Conservation (phyloP, 2,329 filamentous ascomycete genomes). For the Neoascochyta sp. region DNA sequence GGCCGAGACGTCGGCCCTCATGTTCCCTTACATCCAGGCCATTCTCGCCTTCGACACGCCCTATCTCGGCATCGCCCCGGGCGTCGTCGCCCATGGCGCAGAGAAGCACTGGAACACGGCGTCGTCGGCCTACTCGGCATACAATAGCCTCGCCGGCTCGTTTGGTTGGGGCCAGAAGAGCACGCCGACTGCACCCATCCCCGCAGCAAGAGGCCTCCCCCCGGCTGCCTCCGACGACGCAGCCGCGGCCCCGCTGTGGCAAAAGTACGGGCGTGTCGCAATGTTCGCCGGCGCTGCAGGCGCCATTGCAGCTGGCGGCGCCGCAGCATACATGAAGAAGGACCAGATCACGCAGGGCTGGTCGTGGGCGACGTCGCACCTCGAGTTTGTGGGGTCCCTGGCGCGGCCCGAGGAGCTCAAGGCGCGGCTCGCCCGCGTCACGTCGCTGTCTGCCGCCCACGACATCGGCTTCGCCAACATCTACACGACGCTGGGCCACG, state of each 20-base stretch:
- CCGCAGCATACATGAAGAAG: slow-evolving; percentile 80
- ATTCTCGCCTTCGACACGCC: slow-evolving; percentile 93
- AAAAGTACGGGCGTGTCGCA: slow-evolving; percentile 78
- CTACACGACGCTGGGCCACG: slow-evolving; percentile 77
- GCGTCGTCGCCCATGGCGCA: slow-evolving; percentile 79
- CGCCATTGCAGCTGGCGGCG: slow-evolving; percentile 75
- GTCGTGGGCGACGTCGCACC: slow-evolving; percentile 81
- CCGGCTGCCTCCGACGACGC: slow-evolving; percentile 44
- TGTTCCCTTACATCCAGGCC: slow-evolving; percentile 92
- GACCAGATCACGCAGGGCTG: slow-evolving; percentile 74
- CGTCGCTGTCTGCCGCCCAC: slow-evolving; percentile 61
- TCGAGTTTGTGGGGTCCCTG: slow-evolving; percentile 89
- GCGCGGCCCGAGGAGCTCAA: slow-evolving; percentile 78
- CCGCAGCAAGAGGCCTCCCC: slow-evolving; percentile 38
- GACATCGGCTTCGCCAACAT: slow-evolving; percentile 78
- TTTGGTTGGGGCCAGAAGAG: slow-evolving; percentile 57
- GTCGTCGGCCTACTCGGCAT: slow-evolving; percentile 64
- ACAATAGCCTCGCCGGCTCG: slow-evolving; percentile 58
- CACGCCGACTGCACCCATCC: slow-evolving; percentile 19
- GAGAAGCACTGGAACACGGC: slow-evolving; percentile 81
- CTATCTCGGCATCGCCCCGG: slow-evolving; percentile 75
- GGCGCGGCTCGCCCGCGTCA: slow-evolving; percentile 65
- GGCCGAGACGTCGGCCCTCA: slow-evolving; percentile 57
- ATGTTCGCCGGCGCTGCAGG: slow-evolving; percentile 80
- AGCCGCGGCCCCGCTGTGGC: slow-evolving; percentile 56